Base-by-base conservation (phyloP, 2,329 filamentous ascomycete species). In the Xylaria sp. region DNA sequence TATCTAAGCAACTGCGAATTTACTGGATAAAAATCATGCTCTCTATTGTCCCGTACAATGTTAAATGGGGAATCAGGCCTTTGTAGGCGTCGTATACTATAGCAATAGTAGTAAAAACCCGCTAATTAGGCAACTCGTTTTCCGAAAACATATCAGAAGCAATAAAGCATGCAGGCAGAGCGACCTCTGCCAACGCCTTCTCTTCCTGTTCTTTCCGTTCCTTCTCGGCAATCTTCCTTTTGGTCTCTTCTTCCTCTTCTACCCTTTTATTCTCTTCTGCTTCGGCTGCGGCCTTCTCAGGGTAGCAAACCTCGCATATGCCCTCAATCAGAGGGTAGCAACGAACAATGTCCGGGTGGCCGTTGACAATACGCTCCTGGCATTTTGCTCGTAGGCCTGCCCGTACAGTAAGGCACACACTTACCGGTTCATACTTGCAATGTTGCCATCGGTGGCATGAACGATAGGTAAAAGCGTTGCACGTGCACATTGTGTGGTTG, bases 321-420 rank as follows among this genome's bases (percentile, higher is more conserved):
- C 64, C 75, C 7, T 73, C 63, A 23, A 75, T 62, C 1, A 8
- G 39, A 7, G 55, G 69, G 39, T 28, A 72, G 8, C 12, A 54
- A 20, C 34, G 63, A 18, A 52, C 15, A 8, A 62, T 60, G 13
- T 65, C 37, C 2, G 63, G 63, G 28, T 64, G 32, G 0, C 68
- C 70, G 50, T 76, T 76, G 3, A 66, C 57, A 7, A 76, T 69
- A 2, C 46, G 60, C 23, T 69, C 32, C 9, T 71, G 73, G 41
- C 75, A 74, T 41, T 73, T 74, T 1, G 50, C 63, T 13, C 58
- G 57, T 3, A 75, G 46, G 0, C 72, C 68, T 1, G 76, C 59
- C 3, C 64, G 76, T n/a, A 80, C 80, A 34, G 37, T 77, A 1
- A 76, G 74, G 64, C 73, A 78, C 5, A 73, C 70, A 7, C 74